A percentile compares a stretch with the other conserved stretches of the same genome.
Conservation (phyloP, 148 eudicot species). For the Rhododendron ferrugineum region DNA sequence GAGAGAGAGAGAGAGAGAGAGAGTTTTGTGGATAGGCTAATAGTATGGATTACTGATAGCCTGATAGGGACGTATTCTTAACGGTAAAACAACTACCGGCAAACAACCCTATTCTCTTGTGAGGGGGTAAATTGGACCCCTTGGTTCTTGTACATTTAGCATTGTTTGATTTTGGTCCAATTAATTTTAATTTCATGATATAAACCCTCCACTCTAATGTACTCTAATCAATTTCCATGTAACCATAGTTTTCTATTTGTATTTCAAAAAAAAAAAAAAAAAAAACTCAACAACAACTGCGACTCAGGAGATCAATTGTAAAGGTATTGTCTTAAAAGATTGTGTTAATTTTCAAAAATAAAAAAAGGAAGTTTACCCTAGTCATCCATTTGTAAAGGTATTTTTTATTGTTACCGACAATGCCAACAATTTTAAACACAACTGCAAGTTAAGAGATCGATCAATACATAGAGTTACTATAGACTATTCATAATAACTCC, state of each 20-base stretch:
- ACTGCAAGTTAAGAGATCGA: not conserved
- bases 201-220: not conserved
- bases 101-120: not conserved
- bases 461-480: not conserved
- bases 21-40: not conserved
- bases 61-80: conserved; percentile 3
- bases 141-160: not conserved
- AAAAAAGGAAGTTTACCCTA: too few relatives aligned
- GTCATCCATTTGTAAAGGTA: too few relatives aligned
- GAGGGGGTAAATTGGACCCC: not conserved
- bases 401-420: not conserved
- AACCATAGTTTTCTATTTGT: not conserved
- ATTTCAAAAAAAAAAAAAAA: too few relatives aligned
- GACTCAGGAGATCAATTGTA: too few relatives aligned
- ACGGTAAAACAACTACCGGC: conserved; percentile 3
- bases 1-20: not conserved
- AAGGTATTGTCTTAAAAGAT: too few relatives aligned
- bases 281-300: too few relatives aligned
- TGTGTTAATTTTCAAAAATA: too few relatives aligned
- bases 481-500: not conserved
- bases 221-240: not conserved
- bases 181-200: not conserved
- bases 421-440: not conserved
- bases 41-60: not conserved
- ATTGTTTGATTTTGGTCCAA: not conserved